These are phyloP conservation scores for Serendipita sp. DNA, from an alignment of 768 basidiomycete species.

Conservation along the genomic window DNA sequence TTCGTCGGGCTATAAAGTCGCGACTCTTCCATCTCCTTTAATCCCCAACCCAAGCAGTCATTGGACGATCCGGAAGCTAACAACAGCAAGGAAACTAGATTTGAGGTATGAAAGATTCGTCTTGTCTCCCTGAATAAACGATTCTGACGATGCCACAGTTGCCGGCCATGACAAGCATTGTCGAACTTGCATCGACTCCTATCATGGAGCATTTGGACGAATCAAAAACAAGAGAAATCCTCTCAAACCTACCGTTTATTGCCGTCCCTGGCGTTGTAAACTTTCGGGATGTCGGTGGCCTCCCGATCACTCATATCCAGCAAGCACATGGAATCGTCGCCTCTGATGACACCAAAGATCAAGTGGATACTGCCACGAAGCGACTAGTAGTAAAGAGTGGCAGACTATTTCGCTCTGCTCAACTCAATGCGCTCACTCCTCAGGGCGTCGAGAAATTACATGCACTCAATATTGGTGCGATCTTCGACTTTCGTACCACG, in stretches of 20 bases:
- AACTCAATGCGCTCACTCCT: neutral
- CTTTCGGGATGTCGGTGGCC: neutral
- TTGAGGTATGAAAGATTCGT: too few relatives aligned
- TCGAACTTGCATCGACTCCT: neutral
- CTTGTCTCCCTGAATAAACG: too few relatives aligned
- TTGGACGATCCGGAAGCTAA: too few relatives aligned
- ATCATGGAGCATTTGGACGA: neutral
- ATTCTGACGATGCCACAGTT: too few relatives aligned
- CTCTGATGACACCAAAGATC: neutral
- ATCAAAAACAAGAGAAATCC: neutral
- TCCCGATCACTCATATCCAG: neutral
- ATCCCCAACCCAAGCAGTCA: too few relatives aligned
- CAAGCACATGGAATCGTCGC: neutral
- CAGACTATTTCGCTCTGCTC: neutral
- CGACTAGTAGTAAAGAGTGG: neutral
- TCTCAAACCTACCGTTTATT: neutral
- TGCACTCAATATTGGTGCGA: neutral
- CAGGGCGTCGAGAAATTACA: neutral
- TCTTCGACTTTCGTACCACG: neutral
- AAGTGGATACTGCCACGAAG: neutral
- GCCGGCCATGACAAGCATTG: too few relatives aligned
- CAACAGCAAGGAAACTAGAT: too few relatives aligned
- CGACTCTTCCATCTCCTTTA: too few relatives aligned
- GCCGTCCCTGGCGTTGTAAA: neutral
- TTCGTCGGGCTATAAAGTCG: too few relatives aligned